phyloP scores from a whole-genome alignment of 257 asterid species.

The Penstemon newberryi region DNA sequence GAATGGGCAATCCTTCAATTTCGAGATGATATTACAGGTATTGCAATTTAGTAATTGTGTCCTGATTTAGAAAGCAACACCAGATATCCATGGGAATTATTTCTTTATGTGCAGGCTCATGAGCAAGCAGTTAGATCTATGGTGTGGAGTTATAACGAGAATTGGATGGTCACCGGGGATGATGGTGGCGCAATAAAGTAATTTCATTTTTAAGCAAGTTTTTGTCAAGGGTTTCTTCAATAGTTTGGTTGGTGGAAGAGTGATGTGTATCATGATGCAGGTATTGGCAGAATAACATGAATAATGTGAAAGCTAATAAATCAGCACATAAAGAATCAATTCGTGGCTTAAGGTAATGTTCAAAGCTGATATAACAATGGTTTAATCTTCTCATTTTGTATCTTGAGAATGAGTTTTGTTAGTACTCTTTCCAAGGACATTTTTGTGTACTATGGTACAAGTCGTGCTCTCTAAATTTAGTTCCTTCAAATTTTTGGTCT shows the following conservation, averaged over 20 bases:
- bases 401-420: not conserved
- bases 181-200: conserved; percentile 98
- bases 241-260: conserved; percentile 18
- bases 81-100: conserved; percentile 20
- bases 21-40: conserved; percentile 99
- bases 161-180: conserved; percentile 99
- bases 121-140: conserved; percentile 98
- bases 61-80: conserved; percentile 13
- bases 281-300: conserved; percentile 99
- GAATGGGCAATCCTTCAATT: conserved; percentile 98
- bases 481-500: too few relatives aligned
- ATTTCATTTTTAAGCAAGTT: conserved; percentile 26
- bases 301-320: conserved; percentile 94
- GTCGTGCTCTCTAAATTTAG: too few relatives aligned
- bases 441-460: not conserved
- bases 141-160: conserved; percentile 98
- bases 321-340: conserved; percentile 95
- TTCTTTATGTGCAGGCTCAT: conserved; percentile 73
- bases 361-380: conserved; percentile 23
- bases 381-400: conserved; percentile 3
- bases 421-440: not conserved
- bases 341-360: conserved; percentile 84
- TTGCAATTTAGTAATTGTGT: conserved; percentile 24
- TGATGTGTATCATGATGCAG: conserved; percentile 51
- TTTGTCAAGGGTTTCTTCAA: conserved; percentile 4